Conservation (phyloP, 306 rosid species). For the Lupinus albus region DNA sequence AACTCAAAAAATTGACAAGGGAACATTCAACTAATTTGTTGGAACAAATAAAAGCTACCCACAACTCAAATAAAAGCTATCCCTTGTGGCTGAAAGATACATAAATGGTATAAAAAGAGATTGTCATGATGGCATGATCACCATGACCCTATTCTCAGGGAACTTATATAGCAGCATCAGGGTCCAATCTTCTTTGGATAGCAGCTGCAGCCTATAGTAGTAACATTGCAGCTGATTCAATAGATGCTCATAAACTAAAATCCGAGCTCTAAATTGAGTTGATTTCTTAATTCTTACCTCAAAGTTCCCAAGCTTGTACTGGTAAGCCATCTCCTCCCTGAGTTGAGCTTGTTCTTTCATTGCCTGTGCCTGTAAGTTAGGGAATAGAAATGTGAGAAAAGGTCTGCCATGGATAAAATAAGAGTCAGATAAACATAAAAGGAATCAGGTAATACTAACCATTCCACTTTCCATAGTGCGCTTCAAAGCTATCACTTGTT, state of each 20-base stretch:
- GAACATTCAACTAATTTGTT: conserved; percentile 7
- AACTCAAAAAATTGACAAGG: too few relatives aligned
- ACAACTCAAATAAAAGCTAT: not conserved
- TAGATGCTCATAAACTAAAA: conserved; percentile 18
- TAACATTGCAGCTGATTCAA: conserved; percentile 26
- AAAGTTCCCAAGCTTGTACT: conserved; percentile 86
- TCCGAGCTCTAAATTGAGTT: not conserved
- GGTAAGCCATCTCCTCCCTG: conserved; percentile 98
- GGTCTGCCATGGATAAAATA: not conserved
- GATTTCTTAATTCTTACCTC: conserved; percentile 58
- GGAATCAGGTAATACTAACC: conserved; percentile 55
- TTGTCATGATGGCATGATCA: not conserved
- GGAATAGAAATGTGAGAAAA: conserved; percentile 8
- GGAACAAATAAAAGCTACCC: not conserved
- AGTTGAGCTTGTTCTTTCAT: conserved; percentile 99
- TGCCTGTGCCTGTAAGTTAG: conserved; percentile 84
- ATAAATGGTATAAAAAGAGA: not conserved
- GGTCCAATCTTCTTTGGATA: conserved; percentile 93
- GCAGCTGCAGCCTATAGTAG: conserved; percentile 89
- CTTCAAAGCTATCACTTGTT: conserved; percentile 73
- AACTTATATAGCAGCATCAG: conserved; percentile 69
- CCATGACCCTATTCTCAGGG: conserved; percentile 24
- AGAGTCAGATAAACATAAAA: conserved; percentile 14
- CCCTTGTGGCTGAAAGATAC: conserved; percentile 12
- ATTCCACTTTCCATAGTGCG: conserved; percentile 90